Evolutionary conservation across 805 yeast species (phyloP), one percentile per base, ranked within the genome.

Genomic region (Wickerhamomyces strasburgensis): DNA sequence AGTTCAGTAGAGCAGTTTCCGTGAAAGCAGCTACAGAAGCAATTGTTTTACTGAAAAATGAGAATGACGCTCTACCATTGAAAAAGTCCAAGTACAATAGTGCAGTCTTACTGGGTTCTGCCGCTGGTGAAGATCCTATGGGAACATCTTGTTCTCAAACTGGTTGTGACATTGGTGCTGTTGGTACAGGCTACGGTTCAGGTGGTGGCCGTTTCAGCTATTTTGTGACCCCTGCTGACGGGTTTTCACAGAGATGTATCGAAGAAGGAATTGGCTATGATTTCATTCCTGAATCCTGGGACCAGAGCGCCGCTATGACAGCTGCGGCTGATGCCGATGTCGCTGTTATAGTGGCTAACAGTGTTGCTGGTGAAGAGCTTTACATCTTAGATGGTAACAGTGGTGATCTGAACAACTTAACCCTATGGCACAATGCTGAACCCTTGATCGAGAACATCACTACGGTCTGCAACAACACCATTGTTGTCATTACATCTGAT

Each of bases 171-270:
- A 67, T 71, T 39, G 85, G 84, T 3, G 68, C 74, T 2, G 49
- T 78, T 29, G 70, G 74, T 24, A 64, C 72, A 21, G 84, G 84
- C 11, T 75, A 84, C 79, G 85, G 84, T 0, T 77, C 84, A 5
- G 77, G 81, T 1, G 64, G 78, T 9, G 79, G 70, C 19, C 67
- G 64, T 42, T 70, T 69, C 37, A 73, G 76, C 2, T 71, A 60
- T 48, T 68, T 73, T 11, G 60, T 72, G 14, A 66, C 80, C 4
- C 81, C 82, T 2, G 63, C 63, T 42, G 77, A 74, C 46, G 79
- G 75, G 6, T 66, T 77, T 26, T 56, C 66, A 6, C 52, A 52
- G 18, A 59, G 62, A 41, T 76, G 78, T 6, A 51, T 57, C 16
- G 61, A 60, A 29, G 54, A 62, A 33, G 73, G 70, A 7, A 69